These are phyloP conservation scores for Diospyros lotus DNA, from an alignment of 148 eudicot genomes.

Conservation along the genomic window DNA sequence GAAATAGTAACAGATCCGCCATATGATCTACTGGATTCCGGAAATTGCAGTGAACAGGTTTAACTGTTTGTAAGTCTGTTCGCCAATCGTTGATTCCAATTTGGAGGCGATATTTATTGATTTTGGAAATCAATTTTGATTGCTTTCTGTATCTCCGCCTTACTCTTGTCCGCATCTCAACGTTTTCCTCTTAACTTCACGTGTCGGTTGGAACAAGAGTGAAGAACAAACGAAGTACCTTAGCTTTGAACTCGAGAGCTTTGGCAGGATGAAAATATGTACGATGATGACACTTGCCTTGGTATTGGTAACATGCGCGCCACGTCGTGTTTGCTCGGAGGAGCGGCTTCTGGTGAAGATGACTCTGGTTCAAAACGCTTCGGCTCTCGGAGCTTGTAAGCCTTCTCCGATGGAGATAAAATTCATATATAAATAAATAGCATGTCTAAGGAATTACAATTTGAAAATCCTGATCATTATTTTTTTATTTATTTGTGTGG, in stretches of 20 bases:
- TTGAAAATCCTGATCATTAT: background rate
- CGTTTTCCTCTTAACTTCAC: too few species aligned
- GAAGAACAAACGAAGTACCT: too few species aligned
- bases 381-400: constrained; percentile 68
- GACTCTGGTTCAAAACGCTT: constrained; percentile 58
- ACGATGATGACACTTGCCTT: background rate
- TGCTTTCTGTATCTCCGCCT: too few species aligned
- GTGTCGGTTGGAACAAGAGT: too few species aligned
- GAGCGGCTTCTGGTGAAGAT: constrained; percentile 50
- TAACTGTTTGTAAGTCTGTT: too few species aligned
- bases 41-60: too few species aligned
- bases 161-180: too few species aligned
- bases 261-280: constrained; percentile 1
- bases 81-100: too few species aligned
- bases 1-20: too few species aligned
- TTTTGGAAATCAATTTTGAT: too few species aligned
- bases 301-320: constrained; percentile 31
- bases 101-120: too few species aligned
- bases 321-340: constrained; percentile 26
- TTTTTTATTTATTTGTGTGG: background rate
- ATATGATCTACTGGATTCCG: too few species aligned
- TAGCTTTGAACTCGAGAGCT: background rate
- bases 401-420: background rate
- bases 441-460: background rate
- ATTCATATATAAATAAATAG: background rate